Percentiles rank a stretch among this genome's conserved stretches.
Conservation (phyloP, 176 grass and related monocot genomes). For the Lolium multiflorum region DNA sequence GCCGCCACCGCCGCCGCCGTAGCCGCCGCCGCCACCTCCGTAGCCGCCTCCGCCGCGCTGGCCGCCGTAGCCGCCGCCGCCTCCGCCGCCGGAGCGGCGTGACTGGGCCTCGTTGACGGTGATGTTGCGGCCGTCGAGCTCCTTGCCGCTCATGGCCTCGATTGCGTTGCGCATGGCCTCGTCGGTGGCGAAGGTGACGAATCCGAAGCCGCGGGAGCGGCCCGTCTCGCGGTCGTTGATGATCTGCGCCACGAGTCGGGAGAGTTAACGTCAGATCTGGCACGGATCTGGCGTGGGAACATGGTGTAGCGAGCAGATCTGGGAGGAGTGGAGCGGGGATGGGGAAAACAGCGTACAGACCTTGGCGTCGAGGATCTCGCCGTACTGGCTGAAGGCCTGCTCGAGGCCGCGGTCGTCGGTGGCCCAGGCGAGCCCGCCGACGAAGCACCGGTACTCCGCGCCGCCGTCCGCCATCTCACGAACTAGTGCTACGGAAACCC, state of each 20-base stretch:
- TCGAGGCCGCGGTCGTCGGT: constrained; percentile 82
- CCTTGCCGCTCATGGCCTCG: constrained; percentile 83
- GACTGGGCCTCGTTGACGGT: constrained; percentile 97
- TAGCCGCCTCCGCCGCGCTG: constrained; percentile 31
- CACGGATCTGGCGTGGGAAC: no score
- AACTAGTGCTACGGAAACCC: neutral
- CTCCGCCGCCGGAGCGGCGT: constrained; percentile 52
- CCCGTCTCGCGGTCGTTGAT: constrained; percentile 91
- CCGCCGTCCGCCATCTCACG: constrained; percentile 52
- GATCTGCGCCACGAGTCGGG: constrained; percentile 49
- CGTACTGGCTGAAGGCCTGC: constrained; percentile 66
- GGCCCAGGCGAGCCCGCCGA: constrained; percentile 92
- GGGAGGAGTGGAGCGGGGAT: no score
- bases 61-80: constrained; percentile 29
- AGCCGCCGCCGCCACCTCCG: neutral
- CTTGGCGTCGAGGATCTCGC: constrained; percentile 96
- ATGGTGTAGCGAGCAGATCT: neutral
- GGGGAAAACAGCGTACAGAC: no score
- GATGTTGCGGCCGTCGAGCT: constrained; percentile 85
- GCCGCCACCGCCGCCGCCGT: neutral
- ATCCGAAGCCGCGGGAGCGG: constrained; percentile 86
- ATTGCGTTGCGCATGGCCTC: constrained; percentile 89
- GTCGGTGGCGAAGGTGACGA: constrained; percentile 80
- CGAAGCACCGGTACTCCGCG: constrained; percentile 93
- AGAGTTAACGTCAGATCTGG: no score